Conservation (phyloP, 75 land plant species). For the Pinus albicaulis region DNA sequence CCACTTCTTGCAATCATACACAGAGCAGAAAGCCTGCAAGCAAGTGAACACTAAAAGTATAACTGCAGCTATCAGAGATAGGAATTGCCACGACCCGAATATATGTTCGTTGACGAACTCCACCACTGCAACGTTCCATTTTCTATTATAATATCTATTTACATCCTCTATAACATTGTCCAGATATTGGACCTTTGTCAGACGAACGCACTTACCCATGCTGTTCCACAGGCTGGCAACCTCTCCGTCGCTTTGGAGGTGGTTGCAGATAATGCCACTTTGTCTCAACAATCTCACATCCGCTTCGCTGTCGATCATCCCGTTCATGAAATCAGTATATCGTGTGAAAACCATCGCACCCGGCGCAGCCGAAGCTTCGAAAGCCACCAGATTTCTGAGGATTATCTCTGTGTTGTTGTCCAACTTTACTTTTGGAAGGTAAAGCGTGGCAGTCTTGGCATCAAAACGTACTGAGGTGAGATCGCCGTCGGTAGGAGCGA, state of each 20-base stretch:
- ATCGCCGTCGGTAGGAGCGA: constrained; percentile 19
- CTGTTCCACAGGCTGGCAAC: background rate
- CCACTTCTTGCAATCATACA: background rate
- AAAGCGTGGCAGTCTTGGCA: constrained; percentile 13
- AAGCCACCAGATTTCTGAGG: constrained; percentile 33
- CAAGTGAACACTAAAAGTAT: background rate
- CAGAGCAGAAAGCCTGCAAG: background rate
- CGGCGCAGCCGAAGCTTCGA: constrained; percentile 31
- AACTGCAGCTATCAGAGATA: background rate
- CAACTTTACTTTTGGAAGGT: constrained; percentile 32
- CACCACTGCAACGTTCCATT: background rate
- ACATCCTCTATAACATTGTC: background rate
- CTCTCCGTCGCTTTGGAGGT: background rate
- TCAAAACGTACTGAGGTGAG: constrained; percentile 36
- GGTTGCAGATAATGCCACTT: background rate
- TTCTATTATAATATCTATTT: background rate
- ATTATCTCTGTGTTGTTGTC: constrained; percentile 34
- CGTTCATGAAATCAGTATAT: constrained; percentile 67
- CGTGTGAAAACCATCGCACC: constrained; percentile 45
- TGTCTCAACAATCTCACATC: background rate
- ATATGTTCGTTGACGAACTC: background rate
- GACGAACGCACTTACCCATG: background rate
- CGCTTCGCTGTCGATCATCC: constrained; percentile 41
- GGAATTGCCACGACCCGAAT: background rate
- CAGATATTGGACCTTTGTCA: background rate